These are phyloP conservation scores for Podaxis mareebaensis DNA, from an alignment of 768 basidiomycete genomes.

Conservation along the genomic window DNA sequence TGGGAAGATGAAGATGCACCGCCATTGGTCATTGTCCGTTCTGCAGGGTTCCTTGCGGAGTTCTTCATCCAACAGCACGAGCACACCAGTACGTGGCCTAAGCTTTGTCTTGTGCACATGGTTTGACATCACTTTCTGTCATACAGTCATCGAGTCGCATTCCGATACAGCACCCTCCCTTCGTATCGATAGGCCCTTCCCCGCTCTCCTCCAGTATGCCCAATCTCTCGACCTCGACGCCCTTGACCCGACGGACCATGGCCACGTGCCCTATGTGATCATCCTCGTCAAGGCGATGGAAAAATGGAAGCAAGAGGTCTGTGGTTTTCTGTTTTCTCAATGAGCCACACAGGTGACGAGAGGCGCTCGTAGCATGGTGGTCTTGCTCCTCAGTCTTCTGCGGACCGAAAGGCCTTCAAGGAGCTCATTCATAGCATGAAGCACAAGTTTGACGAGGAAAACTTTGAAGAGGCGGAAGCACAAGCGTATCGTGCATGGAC, in stretches of 20 bases:
- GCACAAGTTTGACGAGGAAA: constrained; percentile 87
- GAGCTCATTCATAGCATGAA: constrained; percentile 59
- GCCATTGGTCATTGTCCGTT: constrained; percentile 77
- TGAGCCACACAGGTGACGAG: not conserved
- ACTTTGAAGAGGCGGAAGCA: constrained; percentile 91
- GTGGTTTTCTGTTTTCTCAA: constrained; percentile 22
- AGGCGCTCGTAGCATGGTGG: constrained; percentile 59
- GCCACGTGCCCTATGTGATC: constrained; percentile 87
- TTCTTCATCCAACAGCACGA: constrained; percentile 90
- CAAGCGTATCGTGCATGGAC: constrained; percentile 86
- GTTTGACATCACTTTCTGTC: not conserved
- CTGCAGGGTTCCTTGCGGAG: constrained; percentile 88
- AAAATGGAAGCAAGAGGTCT: constrained; percentile 77
- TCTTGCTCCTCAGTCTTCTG: constrained; percentile 52
- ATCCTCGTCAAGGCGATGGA: constrained; percentile 84
- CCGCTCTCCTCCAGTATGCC: constrained; percentile 74
- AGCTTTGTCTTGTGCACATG: constrained; percentile 2
- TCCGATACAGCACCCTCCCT: constrained; percentile 74
- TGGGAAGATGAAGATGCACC: constrained; percentile 64
- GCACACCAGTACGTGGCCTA: constrained; percentile 63
- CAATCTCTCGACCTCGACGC: constrained; percentile 66
- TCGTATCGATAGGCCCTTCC: constrained; percentile 89
- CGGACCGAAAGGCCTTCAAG: constrained; percentile 82
- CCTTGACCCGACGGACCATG: constrained; percentile 89
- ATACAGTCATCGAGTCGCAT: constrained; percentile 84